Evolutionary conservation across 176 grass and related monocot genomes (phyloP), one percentile per base, ranked within the genome.

Genomic region (Eragrostis curvula): DNA sequence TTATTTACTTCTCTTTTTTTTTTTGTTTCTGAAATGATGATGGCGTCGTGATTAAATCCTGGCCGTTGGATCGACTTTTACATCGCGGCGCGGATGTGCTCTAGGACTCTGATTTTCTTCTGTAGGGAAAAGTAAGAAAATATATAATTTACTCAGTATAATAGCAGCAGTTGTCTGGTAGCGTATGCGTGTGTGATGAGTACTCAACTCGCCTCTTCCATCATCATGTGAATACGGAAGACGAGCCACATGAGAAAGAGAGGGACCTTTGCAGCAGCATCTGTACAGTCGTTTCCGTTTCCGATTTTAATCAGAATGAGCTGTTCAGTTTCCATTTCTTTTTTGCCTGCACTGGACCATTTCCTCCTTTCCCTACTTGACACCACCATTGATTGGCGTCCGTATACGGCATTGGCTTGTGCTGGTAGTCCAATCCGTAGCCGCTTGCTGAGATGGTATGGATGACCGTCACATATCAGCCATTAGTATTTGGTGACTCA

Each of bases 231-330:
- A 86, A 86, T 53, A 86, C 30, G 59, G 73, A 60, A 79, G 86
- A 83, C 73, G 74, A 85, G 72, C 15, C 58, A 78, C 7, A 15
- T 7, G 20, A 21, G 8, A 17, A 18, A 14, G 40, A 47, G 30
- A 7, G 74, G 21, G 71, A 47, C 65, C 68, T 55, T 24, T 71
- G 70, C 56, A 59, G 56, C 63, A 36, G 12, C 29, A 81, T 82
- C 59, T 86, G 88, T 86, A 90, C 83, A 79, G 73, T 69, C 43
- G 61, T 84, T 62, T 80, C 75, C n/a, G 59, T 81, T 81, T 75
- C 87, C 9, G 71, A 76, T 63, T 82, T 67, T 66, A 86, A 89
- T 86, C 73, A 78, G 66, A 66, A 90, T 51, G 82, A 69, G 76
- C 64, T 50, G 70, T 74, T 56, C 32, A 3, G 41, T 80, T 60